A percentile compares a stretch with the other conserved stretches of the same genome.
Evolutionary conservation across 306 rosid species (phyloP).

Genomic region (Lathyrus oleraceus): DNA sequence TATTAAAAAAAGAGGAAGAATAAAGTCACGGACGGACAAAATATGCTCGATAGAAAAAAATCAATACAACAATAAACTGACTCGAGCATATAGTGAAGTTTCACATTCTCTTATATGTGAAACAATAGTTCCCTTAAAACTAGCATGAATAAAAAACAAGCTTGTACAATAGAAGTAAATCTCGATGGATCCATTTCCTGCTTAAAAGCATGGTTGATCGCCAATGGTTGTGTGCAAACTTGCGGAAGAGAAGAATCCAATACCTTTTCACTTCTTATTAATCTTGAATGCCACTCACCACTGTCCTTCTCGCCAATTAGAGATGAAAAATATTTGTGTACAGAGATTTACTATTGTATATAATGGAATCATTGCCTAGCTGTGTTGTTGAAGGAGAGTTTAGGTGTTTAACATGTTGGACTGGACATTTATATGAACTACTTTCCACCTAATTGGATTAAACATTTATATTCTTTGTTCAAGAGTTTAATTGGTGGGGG

Average conservation of each 20-base stretch:
- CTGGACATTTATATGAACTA: neutral
- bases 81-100: slow-evolving; percentile 2
- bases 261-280: neutral
- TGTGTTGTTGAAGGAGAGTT: slow-evolving; percentile 9
- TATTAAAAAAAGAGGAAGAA: neutral
- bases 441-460: neutral
- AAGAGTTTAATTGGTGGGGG: neutral
- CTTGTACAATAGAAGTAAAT: neutral
- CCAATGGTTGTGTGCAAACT: neutral
- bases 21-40: neutral
- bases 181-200: neutral
- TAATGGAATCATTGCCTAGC: neutral
- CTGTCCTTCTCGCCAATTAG: neutral
- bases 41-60: slow-evolving; percentile 11
- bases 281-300: neutral
- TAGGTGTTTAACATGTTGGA: neutral
- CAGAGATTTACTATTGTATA: neutral
- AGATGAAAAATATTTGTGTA: neutral
- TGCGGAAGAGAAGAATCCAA: neutral
- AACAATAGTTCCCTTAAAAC: neutral
- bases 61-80: neutral
- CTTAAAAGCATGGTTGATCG: slow-evolving; percentile 15
- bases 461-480: neutral
- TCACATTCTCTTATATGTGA: neutral
- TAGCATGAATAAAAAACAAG: neutral